These are phyloP conservation scores for Viola pubescens DNA, from an alignment of 441 rosid genomes.

Conservation along the genomic window DNA sequence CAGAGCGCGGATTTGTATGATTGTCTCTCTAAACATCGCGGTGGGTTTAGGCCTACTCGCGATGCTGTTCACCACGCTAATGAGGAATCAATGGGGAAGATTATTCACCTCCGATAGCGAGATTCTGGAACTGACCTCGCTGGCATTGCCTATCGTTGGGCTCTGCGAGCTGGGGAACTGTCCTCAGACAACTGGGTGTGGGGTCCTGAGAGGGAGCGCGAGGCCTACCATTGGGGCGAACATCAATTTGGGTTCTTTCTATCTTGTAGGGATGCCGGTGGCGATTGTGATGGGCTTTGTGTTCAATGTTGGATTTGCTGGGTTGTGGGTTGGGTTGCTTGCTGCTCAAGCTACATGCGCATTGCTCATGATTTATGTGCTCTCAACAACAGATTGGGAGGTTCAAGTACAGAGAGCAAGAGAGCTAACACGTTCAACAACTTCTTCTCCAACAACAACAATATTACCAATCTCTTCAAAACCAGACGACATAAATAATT, in stretches of 20 bases:
- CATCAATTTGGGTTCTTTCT: constrained; percentile 89
- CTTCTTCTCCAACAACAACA: constrained; percentile 13
- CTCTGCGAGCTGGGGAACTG: constrained; percentile 94
- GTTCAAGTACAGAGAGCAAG: constrained; percentile 65
- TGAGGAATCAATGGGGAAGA: constrained; percentile 83
- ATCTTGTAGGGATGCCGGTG: constrained; percentile 91
- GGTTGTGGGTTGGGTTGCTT: constrained; percentile 84
- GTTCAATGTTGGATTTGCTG: constrained; percentile 61
- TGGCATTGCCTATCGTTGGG: constrained; percentile 84
- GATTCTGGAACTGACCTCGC: constrained; percentile 65
- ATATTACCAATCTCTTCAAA: constrained; percentile 26
- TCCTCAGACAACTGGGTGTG: constrained; percentile 94
- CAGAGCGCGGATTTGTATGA: constrained; percentile 68
- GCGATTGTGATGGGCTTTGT: constrained; percentile 61
- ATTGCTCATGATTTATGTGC: constrained; percentile 58
- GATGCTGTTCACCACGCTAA: constrained; percentile 53
- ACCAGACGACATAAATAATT: constrained; percentile 1
- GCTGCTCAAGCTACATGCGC: constrained; percentile 94
- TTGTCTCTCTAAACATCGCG: constrained; percentile 61
- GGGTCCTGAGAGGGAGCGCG: constrained; percentile 83
- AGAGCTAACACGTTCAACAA: constrained; percentile 29
- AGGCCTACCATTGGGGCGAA: constrained; percentile 90
- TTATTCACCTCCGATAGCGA: constrained; percentile 64
- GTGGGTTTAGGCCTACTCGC: constrained; percentile 54
- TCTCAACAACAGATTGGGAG: constrained; percentile 69